Base-by-base conservation (phyloP, 495 filamentous ascomycete species). In the Glonium stellatum region DNA sequence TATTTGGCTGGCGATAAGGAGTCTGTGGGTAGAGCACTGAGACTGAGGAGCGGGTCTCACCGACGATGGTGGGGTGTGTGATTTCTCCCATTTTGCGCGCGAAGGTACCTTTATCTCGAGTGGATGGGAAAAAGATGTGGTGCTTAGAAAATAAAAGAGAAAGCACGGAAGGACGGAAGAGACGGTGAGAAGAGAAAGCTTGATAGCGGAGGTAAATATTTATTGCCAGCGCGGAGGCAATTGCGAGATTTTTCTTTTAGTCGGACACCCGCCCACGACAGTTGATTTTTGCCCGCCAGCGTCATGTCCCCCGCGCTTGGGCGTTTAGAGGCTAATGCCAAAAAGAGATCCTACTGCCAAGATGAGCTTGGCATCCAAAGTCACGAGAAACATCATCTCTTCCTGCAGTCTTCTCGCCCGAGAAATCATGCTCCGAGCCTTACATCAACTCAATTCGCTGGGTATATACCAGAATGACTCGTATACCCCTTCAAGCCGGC, bases 61-160 rank as follows among this genome's bases (percentile, higher is more conserved):
- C 82, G 75, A 85, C 75, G 76, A 85, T 85, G 65, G 81, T 86
- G 68, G 75, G 73, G 76, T 85, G 83, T 6, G 71, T 73, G 67
- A 84, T 79, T 66, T 83, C 78, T 57, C 59, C 70, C 71, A 73
- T 75, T 58, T 46, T 63, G 66, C 36, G 25, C 27, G 4, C 19
- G 10, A 23, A 22, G 48, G 48, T 51, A 8, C 5, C n/a, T 1
- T 5, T 44, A 11, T 18, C 18, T 4, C 39, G 39, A 44, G n/a
- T 8, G 31, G 31, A 8, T 18, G 1, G 21, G 18, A 10, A 27
- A 31, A 25, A 23, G 15, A 22, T 25, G 21, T 25, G 23, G 9
- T 23, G 19, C 15, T 23, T 55, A 27, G 34, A 53, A 54, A 10
- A 5, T 25, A 15, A 27, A 50, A 9, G 18, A 25, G 51, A 5